phyloP scores from a whole-genome alignment of 2,329 filamentous ascomycete species.

The Chaetomiaceae sp. region DNA sequence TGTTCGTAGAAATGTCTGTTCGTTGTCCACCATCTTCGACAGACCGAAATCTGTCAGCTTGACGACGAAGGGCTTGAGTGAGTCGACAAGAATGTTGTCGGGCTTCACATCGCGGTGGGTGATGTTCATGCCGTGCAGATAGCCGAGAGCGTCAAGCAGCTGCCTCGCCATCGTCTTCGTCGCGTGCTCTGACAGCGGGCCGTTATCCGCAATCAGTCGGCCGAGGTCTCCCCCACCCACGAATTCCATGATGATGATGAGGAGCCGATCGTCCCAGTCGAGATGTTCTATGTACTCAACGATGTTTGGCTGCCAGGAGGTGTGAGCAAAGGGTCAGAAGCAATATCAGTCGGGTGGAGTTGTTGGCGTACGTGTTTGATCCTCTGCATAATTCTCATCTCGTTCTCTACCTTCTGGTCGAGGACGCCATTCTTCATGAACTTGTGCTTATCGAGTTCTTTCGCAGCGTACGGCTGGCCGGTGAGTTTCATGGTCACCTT shows the following conservation, averaged over 20 bases:
- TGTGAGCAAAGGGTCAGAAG: not conserved
- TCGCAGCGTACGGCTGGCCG: conserved; percentile 79
- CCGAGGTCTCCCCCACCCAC: conserved; percentile 78
- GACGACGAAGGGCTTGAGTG: conserved; percentile 65
- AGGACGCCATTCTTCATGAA: conserved; percentile 90
- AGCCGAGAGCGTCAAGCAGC: conserved; percentile 74
- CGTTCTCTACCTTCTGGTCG: conserved; percentile 89
- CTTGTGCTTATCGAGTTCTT: conserved; percentile 86
- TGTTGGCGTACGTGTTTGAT: conserved; percentile 65
- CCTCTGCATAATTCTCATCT: conserved; percentile 91
- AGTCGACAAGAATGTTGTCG: conserved; percentile 87
- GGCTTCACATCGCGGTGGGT: conserved; percentile 99
- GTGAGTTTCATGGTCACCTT: conserved; percentile 81
- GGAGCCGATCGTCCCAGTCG: conserved; percentile 72
- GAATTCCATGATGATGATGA: conserved; percentile 97
- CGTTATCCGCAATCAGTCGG: conserved; percentile 57
- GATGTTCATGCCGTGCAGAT: conserved; percentile 81
- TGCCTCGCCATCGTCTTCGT: conserved; percentile 69
- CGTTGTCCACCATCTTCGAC: conserved; percentile 86
- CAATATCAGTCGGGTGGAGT: not conserved
- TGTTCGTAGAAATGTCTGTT: conserved; percentile 87
- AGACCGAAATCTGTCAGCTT: conserved; percentile 96
- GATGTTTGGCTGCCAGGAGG: conserved; percentile 62
- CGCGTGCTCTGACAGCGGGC: conserved; percentile 58
- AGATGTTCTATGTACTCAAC: conserved; percentile 87